Evolutionary conservation across 345 rosid species (phyloP).

Genomic region (Acer saccharum): DNA sequence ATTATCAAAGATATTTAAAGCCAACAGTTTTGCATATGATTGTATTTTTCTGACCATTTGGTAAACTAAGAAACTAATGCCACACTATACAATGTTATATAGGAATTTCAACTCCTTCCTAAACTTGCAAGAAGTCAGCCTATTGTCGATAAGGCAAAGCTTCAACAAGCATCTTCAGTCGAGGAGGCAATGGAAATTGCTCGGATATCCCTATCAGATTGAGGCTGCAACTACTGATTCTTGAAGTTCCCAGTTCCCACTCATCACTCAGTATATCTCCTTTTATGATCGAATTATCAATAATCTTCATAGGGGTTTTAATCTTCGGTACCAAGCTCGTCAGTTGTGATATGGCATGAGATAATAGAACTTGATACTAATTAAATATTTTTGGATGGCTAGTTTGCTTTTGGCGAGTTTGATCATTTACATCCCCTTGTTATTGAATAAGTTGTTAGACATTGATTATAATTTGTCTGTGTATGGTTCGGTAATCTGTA

Average conservation of each 20-base stretch:
- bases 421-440: background rate
- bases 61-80: background rate
- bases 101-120: conserved; percentile 91
- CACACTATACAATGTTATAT: background rate
- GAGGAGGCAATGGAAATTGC: conserved; percentile 87
- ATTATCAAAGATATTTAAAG: background rate
- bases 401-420: background rate
- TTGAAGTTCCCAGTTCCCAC: background rate
- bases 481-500: too few relatives aligned
- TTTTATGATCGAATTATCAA: background rate
- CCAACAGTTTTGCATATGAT: background rate
- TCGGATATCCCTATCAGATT: conserved; percentile 38
- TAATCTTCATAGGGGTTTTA: conserved; percentile 6
- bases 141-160: conserved; percentile 64
- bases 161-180: conserved; percentile 76
- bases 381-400: background rate
- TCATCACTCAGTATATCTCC: background rate
- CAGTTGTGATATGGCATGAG: background rate
- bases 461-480: background rate
- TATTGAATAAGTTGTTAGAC: background rate
- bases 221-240: conserved; percentile 23
- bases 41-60: background rate
- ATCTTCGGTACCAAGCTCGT: background rate
- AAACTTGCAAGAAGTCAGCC: conserved; percentile 88
- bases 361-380: background rate